phyloP scores from a whole-genome alignment of 176 grass and related monocot genomes.

The Puccinellia tenuiflora region DNA sequence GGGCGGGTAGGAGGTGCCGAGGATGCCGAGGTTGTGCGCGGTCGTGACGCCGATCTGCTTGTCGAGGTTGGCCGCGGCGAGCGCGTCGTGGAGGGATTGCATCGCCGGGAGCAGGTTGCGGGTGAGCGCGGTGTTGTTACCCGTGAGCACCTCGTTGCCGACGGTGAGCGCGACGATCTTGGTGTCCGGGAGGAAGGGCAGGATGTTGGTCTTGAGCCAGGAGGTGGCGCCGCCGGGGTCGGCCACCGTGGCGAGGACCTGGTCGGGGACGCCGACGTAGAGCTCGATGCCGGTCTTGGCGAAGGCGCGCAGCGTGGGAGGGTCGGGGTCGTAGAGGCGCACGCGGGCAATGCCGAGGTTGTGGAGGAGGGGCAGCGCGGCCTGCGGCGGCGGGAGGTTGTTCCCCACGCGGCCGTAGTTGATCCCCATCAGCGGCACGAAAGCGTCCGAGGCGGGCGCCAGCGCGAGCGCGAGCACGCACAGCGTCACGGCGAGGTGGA shows the following conservation, averaged over 20 bases:
- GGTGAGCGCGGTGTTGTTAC: constrained; percentile 30
- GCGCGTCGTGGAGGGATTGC: constrained; percentile 44
- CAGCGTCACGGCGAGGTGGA: constrained; percentile 1
- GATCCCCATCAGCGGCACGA: constrained; percentile 53
- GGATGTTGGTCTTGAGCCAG: constrained; percentile 46
- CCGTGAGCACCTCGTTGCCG: constrained; percentile 79
- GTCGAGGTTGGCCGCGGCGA: constrained; percentile 39
- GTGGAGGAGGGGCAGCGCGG: constrained; percentile 35
- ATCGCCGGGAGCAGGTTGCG: constrained; percentile 48
- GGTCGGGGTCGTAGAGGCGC: constrained; percentile 72
- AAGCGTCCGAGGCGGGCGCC: constrained; percentile 15
- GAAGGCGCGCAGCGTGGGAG: constrained; percentile 52
- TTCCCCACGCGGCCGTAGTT: constrained; percentile 78
- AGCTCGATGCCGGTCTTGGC: constrained; percentile 59
- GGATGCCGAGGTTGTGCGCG: constrained; percentile 46
- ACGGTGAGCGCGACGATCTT: constrained; percentile 60
- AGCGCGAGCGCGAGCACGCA: neutral
- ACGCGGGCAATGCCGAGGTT: constrained; percentile 57
- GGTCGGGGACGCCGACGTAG: constrained; percentile 57
- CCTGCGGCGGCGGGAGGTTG: constrained; percentile 58
- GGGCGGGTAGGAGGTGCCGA: constrained; percentile 62
- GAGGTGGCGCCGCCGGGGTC: constrained; percentile 9
- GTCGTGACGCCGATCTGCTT: constrained; percentile 55
- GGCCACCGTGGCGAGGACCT: constrained; percentile 36
- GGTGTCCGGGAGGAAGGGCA: constrained; percentile 48